Evolutionary conservation across 108 stramenopile species (phyloP), one percentile per base, ranked within the genome.

Genomic region (Bacterosira constricta): DNA sequence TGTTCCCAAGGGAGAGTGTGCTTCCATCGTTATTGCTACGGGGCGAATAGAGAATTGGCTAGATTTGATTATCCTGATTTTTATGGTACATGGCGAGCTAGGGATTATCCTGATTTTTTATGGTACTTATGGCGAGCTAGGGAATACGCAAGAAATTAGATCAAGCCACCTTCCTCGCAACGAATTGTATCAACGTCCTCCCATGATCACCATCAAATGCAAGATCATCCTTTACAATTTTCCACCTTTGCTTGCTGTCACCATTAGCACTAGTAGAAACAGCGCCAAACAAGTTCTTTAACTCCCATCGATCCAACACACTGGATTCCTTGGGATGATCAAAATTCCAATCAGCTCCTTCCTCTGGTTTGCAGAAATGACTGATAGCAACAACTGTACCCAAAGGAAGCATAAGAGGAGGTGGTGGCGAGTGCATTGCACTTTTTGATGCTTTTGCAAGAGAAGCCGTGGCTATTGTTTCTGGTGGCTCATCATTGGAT

Each of bases 291-390:
- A 94, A 47, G 8, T 80, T 44, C 7, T 35, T 57, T 39, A 94
- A 65, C 63, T 91, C 85, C 36, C 59, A 41, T 38, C 93, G 84
- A 32, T 88, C 87, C 47, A 91, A 67, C 12, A 93, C 88, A 35
- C 73, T 85, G 47, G 88, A 85, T 81, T 84, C 81, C 47, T 85
- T 90, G 9, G 90, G 93, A 78, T 94, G 90, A 18, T 84, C 88
- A 62, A 90, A 91, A 15, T 79, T 69, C 90, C 93, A 94, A n/a
- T 73, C 37, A 15, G 85, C 79, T 31, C 65, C 80, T 20, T 63
- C 44, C n/a, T 60, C 34, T 35, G 85, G 77, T 63, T 87, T 94
- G 62, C 90, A 89, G 52, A 94, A 94, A 68, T 93, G 90, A 58
- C 75, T 78, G n/a, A 90, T 66, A 46, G 83, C 90, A 75, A 90